Percentiles rank a stretch among this genome's conserved stretches.
Conservation (phyloP, 176 grass and related monocot genomes). For the Tillandsia leiboldiana region DNA sequence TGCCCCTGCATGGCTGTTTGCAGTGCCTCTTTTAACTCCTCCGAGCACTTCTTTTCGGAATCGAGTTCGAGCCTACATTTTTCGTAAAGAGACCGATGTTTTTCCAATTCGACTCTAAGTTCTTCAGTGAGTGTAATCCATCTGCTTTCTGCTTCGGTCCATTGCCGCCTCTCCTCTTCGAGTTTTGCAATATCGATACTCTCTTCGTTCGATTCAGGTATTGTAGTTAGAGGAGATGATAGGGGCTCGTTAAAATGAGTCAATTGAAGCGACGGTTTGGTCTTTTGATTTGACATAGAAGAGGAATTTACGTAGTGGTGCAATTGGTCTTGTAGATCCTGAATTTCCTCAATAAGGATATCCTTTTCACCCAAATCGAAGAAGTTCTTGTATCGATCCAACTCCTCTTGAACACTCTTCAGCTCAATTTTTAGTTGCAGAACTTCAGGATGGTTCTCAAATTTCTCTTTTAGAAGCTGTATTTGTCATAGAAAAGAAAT, state of each 20-base stretch:
- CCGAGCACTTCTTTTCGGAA: slow-evolving; percentile 70
- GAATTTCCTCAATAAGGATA: slow-evolving; percentile 81
- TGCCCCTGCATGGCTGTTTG: slow-evolving; percentile 92
- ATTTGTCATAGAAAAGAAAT: slow-evolving; percentile 16
- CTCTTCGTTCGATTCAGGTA: slow-evolving; percentile 38
- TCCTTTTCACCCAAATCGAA: slow-evolving; percentile 62
- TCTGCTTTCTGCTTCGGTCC: slow-evolving; percentile 58
- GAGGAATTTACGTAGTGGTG: slow-evolving; percentile 63
- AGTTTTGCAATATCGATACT: slow-evolving; percentile 26
- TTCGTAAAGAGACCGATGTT: slow-evolving; percentile 36
- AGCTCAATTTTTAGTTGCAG: slow-evolving; percentile 59
- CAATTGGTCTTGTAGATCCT: slow-evolving; percentile 74
- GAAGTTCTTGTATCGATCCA: slow-evolving; percentile 58
- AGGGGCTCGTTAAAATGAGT: slow-evolving; percentile 21
- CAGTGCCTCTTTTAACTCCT: slow-evolving; percentile 80
- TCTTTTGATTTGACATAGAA: slow-evolving; percentile 31
- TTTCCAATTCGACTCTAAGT: slow-evolving; percentile 75
- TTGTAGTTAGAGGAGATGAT: slow-evolving; percentile 24
- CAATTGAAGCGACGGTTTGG: slow-evolving; percentile 26
- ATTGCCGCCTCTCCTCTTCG: slow-evolving; percentile 24
- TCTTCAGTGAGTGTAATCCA: slow-evolving; percentile 81
- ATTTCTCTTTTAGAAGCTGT: slow-evolving; percentile 77
- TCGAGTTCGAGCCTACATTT: slow-evolving; percentile 56
- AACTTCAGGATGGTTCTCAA: slow-evolving; percentile 85
- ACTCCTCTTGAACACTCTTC: slow-evolving; percentile 59